Percentiles rank a stretch among this genome's conserved stretches.
Conservation (phyloP, 2,329 filamentous ascomycete genomes). For the Corynespora cassiicola region DNA sequence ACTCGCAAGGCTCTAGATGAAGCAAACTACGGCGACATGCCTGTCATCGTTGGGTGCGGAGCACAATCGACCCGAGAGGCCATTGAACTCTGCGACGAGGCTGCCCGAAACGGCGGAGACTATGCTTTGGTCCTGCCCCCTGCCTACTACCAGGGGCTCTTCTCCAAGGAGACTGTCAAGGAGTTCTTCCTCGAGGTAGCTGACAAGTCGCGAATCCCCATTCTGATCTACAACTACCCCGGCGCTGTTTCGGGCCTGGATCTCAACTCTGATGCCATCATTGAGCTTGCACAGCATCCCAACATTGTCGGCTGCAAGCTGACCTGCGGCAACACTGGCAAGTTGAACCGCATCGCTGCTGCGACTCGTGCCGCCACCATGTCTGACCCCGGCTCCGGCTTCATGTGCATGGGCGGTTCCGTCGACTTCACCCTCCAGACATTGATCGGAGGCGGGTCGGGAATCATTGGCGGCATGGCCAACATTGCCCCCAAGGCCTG, state of each 20-base stretch:
- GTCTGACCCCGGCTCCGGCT: slow-evolving; percentile 55
- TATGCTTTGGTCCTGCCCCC: slow-evolving; percentile 79
- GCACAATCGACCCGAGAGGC: slow-evolving; percentile 76
- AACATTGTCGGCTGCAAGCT: slow-evolving; percentile 75
- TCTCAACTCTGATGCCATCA: slow-evolving; percentile 67
- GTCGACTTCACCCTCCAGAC: slow-evolving; percentile 78
- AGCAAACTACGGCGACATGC: slow-evolving; percentile 69
- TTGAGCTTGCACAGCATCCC: slow-evolving; percentile 65
- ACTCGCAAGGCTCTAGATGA: slow-evolving; percentile 74
- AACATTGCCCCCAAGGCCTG: slow-evolving; percentile 74
- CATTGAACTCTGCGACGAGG: slow-evolving; percentile 72
- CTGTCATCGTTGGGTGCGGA: slow-evolving; percentile 78
- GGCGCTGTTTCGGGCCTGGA: slow-evolving; percentile 70
- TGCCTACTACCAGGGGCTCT: slow-evolving; percentile 74
- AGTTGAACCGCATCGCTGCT: slow-evolving; percentile 66
- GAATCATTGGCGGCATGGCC: slow-evolving; percentile 74
- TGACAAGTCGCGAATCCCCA: slow-evolving; percentile 66
- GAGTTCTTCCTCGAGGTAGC: slow-evolving; percentile 73
- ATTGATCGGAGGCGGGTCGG: slow-evolving; percentile 72
- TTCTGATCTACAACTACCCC: slow-evolving; percentile 75
- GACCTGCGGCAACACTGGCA: slow-evolving; percentile 74
- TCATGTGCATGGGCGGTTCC: slow-evolving; percentile 75
- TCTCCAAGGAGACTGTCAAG: slow-evolving; percentile 65
- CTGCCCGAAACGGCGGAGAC: slow-evolving; percentile 72
- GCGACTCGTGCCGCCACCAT: slow-evolving; percentile 52